A percentile compares a stretch with the other conserved stretches of the same genome.
phyloP scores from a whole-genome alignment of 371 early-diverging fungal species.

The Phascolomyces articulosus region DNA sequence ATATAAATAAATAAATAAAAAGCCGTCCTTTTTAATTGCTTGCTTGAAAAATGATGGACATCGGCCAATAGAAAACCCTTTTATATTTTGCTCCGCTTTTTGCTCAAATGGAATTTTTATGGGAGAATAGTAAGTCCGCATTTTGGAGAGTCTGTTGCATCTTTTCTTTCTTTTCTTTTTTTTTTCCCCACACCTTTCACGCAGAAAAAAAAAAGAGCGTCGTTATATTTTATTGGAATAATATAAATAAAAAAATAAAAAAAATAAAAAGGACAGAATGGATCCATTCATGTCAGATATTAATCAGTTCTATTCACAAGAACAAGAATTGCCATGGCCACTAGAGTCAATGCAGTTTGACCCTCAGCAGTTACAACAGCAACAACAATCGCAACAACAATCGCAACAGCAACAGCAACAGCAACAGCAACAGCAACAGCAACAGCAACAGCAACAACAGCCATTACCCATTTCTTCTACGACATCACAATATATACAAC shows the following conservation, averaged over 20 bases:
- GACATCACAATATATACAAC: not conserved
- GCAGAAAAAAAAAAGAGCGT: no score
- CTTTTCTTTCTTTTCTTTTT: no score
- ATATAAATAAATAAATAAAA: no score
- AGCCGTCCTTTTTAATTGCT: no score
- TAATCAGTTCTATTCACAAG: not conserved
- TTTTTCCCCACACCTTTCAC: no score
- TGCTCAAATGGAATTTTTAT: no score
- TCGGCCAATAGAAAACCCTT: no score
- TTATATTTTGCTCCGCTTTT: no score
- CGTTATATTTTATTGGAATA: not conserved
- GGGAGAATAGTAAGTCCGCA: no score
- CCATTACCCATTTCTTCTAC: not conserved
- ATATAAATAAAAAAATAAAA: not conserved
- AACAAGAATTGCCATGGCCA: not conserved
- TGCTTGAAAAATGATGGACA: no score
- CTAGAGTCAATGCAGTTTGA: not conserved
- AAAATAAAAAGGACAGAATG: not conserved
- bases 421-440: not conserved
- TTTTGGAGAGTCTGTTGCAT: no score
- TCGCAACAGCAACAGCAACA: not conserved
- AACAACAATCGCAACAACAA: not conserved
- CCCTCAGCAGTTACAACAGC: not conserved
- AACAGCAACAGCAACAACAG: not conserved
- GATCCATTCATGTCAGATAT: conserved; percentile 2